phyloP scores from a whole-genome alignment of 176 grass and related monocot genomes.

The Carex pumila region DNA sequence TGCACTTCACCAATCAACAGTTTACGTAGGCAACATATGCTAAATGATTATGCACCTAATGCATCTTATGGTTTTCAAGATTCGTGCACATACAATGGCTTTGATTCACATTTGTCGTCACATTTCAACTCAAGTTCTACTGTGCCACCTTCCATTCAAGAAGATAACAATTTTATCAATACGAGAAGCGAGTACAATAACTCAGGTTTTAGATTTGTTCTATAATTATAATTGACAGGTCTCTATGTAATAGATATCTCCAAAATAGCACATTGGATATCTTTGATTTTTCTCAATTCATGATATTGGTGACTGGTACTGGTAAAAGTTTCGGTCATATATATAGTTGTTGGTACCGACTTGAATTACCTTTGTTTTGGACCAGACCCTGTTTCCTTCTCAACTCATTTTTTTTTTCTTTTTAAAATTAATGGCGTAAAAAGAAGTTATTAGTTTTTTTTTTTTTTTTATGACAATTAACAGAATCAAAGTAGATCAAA shows the following conservation, averaged over 20 bases:
- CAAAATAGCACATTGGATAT: background rate
- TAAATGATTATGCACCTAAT: background rate
- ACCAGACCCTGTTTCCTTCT: background rate
- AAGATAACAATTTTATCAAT: background rate
- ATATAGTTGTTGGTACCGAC: background rate
- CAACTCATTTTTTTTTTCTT: background rate
- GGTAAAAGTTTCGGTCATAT: background rate
- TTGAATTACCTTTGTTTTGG: background rate
- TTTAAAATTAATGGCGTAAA: background rate
- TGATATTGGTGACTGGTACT: background rate
- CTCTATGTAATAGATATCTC: background rate
- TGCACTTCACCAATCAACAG: background rate
- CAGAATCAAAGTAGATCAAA: background rate
- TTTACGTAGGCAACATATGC: background rate
- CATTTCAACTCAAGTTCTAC: conserved; percentile 17
- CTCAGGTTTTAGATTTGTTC: conserved; percentile 3
- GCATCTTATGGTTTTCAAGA: conserved; percentile 7
- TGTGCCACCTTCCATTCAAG: background rate
- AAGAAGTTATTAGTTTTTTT: background rate
- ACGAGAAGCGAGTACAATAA: background rate
- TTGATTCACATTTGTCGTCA: conserved; percentile 19
- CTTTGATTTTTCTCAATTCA: background rate
- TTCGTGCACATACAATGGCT: conserved; percentile 17
- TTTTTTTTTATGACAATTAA: background rate
- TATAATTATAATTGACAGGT: background rate